A percentile compares a stretch with the other conserved stretches of the same genome.
phyloP scores from a whole-genome alignment of 257 asterid genomes.

The Craterostigma plantagineum region DNA sequence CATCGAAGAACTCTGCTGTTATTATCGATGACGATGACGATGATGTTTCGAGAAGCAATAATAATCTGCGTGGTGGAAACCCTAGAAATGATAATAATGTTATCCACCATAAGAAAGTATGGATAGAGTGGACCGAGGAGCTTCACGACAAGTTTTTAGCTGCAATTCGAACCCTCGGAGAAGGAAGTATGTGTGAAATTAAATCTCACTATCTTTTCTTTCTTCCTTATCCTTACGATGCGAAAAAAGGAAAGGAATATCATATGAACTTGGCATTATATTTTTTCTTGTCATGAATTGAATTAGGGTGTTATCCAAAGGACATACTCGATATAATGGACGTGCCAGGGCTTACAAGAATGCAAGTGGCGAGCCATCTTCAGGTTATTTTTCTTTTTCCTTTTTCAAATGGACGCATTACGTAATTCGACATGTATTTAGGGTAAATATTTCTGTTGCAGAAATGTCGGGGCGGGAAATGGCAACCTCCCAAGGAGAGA shows the following conservation, averaged over 20 bases:
- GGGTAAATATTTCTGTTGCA: background rate
- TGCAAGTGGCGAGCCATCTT: conserved; percentile 41
- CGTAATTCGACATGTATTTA: background rate
- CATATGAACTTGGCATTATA: background rate
- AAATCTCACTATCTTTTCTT: too few relatives aligned
- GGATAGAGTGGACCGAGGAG: conserved; percentile 23
- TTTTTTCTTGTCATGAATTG: background rate
- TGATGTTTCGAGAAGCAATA: too few relatives aligned
- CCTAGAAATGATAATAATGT: background rate
- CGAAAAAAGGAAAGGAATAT: too few relatives aligned
- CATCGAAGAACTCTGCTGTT: background rate
- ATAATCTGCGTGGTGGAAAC: background rate
- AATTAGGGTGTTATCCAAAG: conserved; percentile 27
- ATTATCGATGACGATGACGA: too few relatives aligned
- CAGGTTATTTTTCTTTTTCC: conserved; percentile 15
- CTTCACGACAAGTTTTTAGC: conserved; percentile 22
- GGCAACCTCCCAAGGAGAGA: conserved; percentile 15
- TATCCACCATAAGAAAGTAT: conserved; percentile 9
- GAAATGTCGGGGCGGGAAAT: conserved; percentile 19
- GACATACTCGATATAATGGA: conserved; percentile 24
- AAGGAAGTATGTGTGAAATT: conserved; percentile 24
- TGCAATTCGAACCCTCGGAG: conserved; percentile 20
- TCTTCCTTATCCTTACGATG: too few relatives aligned
- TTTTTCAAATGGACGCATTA: background rate
- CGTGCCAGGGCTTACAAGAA: conserved; percentile 24